Evolutionary conservation across 2,329 filamentous ascomycete genomes (phyloP).

Genomic region (Nemania serpens): DNA sequence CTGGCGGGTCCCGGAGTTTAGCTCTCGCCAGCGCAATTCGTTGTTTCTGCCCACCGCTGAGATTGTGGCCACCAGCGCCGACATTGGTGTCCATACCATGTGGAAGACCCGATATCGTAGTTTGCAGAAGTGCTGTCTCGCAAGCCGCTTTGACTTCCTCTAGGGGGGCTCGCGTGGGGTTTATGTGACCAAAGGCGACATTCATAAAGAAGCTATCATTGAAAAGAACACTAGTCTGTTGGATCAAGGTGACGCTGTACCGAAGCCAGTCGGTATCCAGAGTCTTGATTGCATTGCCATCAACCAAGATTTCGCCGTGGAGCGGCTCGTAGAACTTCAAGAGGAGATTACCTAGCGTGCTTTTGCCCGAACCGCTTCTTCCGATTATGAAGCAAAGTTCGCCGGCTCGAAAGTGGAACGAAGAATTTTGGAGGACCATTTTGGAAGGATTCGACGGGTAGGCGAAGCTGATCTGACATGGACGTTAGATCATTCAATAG

Average conservation of each 20-base stretch:
- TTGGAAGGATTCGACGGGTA: slow-evolving; percentile 74
- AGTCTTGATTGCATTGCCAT: slow-evolving; percentile 63
- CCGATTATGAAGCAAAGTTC: slow-evolving; percentile 82
- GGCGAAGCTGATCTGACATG: slow-evolving; percentile 71
- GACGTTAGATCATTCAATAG: slow-evolving; percentile 23
- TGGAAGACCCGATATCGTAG: slow-evolving; percentile 69
- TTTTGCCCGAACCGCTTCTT: slow-evolving; percentile 88
- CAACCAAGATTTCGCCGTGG: slow-evolving; percentile 69
- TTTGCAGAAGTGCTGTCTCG: slow-evolving; percentile 69
- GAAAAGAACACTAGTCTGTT: slow-evolving; percentile 82
- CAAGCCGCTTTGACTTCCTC: slow-evolving; percentile 65
- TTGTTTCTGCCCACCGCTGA: slow-evolving; percentile 88
- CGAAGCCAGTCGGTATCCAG: slow-evolving; percentile 75
- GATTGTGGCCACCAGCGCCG: slow-evolving; percentile 67
- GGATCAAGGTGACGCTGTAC: slow-evolving; percentile 76
- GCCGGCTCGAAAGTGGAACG: slow-evolving; percentile 72
- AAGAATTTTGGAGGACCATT: slow-evolving; percentile 63
- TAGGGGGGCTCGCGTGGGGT: slow-evolving; percentile 53
- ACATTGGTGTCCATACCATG: slow-evolving; percentile 73
- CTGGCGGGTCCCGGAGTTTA: slow-evolving; percentile 73
- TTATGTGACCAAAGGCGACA: slow-evolving; percentile 69
- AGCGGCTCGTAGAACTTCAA: slow-evolving; percentile 74
- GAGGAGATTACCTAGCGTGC: slow-evolving; percentile 81
- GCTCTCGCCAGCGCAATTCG: slow-evolving; percentile 81
- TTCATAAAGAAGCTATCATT: slow-evolving; percentile 80